A percentile compares a stretch with the other conserved stretches of the same genome.
Conservation (phyloP, 768 basidiomycete species). For the Tylopilus sp. region DNA sequence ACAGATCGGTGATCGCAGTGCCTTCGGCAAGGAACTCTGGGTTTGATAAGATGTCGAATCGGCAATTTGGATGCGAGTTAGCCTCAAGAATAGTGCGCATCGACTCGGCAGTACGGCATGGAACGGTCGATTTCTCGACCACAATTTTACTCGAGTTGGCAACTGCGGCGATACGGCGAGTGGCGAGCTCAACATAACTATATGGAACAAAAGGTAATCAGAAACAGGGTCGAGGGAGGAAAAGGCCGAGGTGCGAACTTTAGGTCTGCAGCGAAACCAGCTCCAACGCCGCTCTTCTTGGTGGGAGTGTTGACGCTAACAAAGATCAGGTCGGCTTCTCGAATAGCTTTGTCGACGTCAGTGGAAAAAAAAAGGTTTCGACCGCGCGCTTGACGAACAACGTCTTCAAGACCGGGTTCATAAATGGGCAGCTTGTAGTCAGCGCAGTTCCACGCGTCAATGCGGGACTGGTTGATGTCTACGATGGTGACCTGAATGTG, state of each 20-base stretch:
- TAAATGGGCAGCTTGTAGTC: constrained; percentile 91
- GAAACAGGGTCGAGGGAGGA: constrained; percentile 1
- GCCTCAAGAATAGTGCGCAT: constrained; percentile 99
- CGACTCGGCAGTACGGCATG: constrained; percentile 96
- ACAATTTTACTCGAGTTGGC: constrained; percentile 94
- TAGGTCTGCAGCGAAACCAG: constrained; percentile 97
- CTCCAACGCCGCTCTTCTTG: constrained; percentile 96
- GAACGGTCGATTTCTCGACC: constrained; percentile 98
- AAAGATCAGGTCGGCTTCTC: constrained; percentile 96
- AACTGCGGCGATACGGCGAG: constrained; percentile 91
- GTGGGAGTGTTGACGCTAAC: constrained; percentile 99
- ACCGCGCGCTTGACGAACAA: constrained; percentile 84
- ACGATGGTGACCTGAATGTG: constrained; percentile 95
- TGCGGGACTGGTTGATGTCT: constrained; percentile 90
- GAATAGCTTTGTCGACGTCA: constrained; percentile 89
- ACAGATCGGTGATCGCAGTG: constrained; percentile 89
- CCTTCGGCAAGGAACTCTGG: constrained; percentile 99
- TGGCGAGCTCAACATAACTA: constrained; percentile 97
- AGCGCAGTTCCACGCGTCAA: constrained; percentile 94
- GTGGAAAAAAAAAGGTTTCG: constrained; percentile 98
- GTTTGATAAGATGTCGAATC: constrained; percentile 98
- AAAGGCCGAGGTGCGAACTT: constrained; percentile 57
- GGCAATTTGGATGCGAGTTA: constrained; percentile 88
- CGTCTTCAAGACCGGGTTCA: constrained; percentile 92
- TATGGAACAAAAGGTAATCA: constrained; percentile 5